Conservation (phyloP, 768 basidiomycete species). For the Pleurotus cornucopiae region DNA sequence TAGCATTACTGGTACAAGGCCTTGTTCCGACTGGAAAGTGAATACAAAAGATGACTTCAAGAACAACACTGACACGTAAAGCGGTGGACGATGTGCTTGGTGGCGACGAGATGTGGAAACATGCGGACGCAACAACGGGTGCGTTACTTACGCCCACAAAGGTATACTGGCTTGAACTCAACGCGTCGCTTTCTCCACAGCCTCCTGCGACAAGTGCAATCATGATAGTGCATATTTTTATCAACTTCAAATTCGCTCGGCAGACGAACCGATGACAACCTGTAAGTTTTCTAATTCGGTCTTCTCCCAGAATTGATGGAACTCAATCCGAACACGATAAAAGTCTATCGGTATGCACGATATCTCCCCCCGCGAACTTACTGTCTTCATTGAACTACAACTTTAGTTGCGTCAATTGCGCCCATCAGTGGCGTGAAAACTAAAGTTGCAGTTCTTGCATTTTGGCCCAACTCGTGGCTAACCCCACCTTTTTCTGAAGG, state of each 20-base stretch:
- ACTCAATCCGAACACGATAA: not conserved
- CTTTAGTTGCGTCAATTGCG: constrained; percentile 56
- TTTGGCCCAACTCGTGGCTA: too few species aligned
- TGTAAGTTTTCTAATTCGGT: constrained; percentile 29
- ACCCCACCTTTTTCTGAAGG: too few species aligned
- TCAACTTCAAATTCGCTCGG: constrained; percentile 93
- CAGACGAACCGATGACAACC: constrained; percentile 87
- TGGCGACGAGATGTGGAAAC: constrained; percentile 89
- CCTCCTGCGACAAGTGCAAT: constrained; percentile 76
- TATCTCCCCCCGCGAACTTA: not conserved
- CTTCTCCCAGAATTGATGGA: too few species aligned
- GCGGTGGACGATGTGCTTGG: constrained; percentile 94
- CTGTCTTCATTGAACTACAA: not conserved
- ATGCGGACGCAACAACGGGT: constrained; percentile 88
- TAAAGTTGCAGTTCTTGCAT: constrained; percentile 17
- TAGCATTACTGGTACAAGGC: not conserved
- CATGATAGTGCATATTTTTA: constrained; percentile 86
- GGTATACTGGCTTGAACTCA: not conserved
- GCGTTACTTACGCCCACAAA: constrained; percentile 36
- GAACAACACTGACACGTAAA: constrained; percentile 84
- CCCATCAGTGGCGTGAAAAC: constrained; percentile 70
- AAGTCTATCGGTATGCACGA: constrained; percentile 60
- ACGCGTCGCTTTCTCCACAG: constrained; percentile 21
- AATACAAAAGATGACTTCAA: constrained; percentile 77
- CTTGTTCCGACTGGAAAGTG: not conserved